These are phyloP conservation scores for Fusarium coicis DNA, from an alignment of 2,329 filamentous ascomycete species.

Conservation along the genomic window DNA sequence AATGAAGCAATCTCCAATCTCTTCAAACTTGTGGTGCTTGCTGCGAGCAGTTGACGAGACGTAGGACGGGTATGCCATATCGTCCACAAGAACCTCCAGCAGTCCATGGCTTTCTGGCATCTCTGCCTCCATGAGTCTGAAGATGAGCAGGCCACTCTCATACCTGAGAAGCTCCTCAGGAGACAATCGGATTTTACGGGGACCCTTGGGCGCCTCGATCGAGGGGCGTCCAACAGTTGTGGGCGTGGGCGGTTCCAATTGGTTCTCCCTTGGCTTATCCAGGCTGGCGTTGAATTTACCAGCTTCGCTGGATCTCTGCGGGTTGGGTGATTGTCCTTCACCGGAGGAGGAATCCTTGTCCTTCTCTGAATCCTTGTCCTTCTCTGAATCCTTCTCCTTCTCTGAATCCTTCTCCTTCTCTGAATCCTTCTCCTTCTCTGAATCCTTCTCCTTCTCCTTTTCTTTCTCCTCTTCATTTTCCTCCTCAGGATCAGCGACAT, in stretches of 20 bases:
- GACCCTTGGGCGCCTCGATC: slow-evolving; percentile 61
- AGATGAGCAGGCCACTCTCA: slow-evolving; percentile 92
- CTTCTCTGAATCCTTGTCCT: slow-evolving; percentile 40
- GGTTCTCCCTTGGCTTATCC: slow-evolving; percentile 44
- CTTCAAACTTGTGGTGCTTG: slow-evolving; percentile 80
- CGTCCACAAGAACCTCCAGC: slow-evolving; percentile 91
- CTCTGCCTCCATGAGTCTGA: slow-evolving; percentile 91
- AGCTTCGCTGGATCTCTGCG: slow-evolving; percentile 46
- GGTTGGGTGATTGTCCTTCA: slow-evolving; percentile 24
- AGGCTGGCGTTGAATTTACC: slow-evolving; percentile 58
- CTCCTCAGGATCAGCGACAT: slow-evolving; percentile 89
- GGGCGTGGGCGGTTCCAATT: slow-evolving; percentile 43
- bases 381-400: slow-evolving; percentile 44
- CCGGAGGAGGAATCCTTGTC: slow-evolving; percentile 28
- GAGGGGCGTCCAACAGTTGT: slow-evolving; percentile 59
- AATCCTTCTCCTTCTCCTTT: slow-evolving; percentile 48
- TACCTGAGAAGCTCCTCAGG: slow-evolving; percentile 85
- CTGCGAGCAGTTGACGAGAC: slow-evolving; percentile 79
- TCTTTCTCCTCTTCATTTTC: slow-evolving; percentile 77
- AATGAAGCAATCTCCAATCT: slow-evolving; percentile 95
- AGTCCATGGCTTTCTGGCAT: slow-evolving; percentile 80
- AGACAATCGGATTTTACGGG: slow-evolving; percentile 81
- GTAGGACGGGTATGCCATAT: slow-evolving; percentile 93
- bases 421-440: not conserved
- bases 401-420: slow-evolving; percentile 38